phyloP scores from a whole-genome alignment of 495 filamentous ascomycete species.

The Collariella sp. region DNA sequence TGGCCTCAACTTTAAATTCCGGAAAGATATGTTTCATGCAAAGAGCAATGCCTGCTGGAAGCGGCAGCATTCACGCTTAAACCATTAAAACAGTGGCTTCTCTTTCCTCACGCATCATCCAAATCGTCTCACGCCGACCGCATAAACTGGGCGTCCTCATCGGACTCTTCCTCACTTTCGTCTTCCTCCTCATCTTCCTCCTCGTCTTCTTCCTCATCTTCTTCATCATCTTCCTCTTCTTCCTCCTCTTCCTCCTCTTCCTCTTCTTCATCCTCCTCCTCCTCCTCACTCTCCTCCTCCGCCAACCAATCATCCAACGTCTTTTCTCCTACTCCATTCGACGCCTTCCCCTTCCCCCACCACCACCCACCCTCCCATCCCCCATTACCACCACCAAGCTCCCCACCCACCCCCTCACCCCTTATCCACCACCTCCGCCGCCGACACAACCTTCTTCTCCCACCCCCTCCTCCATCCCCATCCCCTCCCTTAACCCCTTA shows the following conservation, averaged over 20 bases:
- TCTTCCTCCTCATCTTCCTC: constrained; percentile 39
- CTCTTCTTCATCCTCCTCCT: constrained; percentile 32
- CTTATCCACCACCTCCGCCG: constrained; percentile 56
- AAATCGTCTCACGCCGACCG: background rate
- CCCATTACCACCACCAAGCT: constrained; percentile 48
- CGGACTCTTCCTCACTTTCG: constrained; percentile 37
- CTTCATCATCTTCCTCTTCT: constrained; percentile 43
- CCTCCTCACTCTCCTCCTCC: constrained; percentile 50
- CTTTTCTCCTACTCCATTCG: constrained; percentile 50
- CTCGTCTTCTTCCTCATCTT: constrained; percentile 30
- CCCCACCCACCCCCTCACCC: constrained; percentile 52
- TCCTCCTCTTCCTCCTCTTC: constrained; percentile 42
- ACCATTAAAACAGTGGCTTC: background rate
- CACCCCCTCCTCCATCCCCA: constrained; percentile 32
- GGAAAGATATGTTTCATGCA: no score
- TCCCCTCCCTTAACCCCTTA: constrained; percentile 52
- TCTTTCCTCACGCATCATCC: background rate
- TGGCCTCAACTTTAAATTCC: no score
- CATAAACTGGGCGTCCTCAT: constrained; percentile 27
- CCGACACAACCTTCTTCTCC: constrained; percentile 44
- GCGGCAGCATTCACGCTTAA: no score
- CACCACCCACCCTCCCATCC: background rate
- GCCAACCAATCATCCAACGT: constrained; percentile 84
- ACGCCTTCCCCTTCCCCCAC: constrained; percentile 44
- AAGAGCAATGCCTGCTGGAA: no score